These are phyloP conservation scores for Tolypocladium amazonense DNA, from an alignment of 2,329 filamentous ascomycete species.

Conservation along the genomic window DNA sequence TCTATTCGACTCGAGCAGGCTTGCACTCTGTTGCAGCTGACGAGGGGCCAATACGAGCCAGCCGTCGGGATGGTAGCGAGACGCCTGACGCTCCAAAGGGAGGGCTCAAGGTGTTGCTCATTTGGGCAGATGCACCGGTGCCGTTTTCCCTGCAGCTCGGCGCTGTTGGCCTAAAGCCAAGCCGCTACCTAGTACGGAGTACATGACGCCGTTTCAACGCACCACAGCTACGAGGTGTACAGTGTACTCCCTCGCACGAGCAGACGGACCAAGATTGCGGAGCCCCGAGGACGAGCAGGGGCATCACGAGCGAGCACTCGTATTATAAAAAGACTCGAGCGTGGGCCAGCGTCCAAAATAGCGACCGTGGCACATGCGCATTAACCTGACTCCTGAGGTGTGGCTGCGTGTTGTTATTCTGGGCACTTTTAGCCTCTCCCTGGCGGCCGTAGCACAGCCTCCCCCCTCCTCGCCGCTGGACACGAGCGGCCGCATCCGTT, in stretches of 20 bases:
- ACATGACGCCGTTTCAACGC: no score
- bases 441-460: neutral
- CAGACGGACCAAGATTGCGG: neutral
- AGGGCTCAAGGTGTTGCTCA: no score
- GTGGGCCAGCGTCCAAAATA: neutral
- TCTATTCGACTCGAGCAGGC: neutral
- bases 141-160: neutral
- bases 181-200: no score
- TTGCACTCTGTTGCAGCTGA: no score
- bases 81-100: neutral
- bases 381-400: neutral
- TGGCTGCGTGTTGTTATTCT: neutral
- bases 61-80: neutral
- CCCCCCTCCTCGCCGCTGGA: neutral
- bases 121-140: neutral
- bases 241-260: no score
- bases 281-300: neutral
- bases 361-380: neutral
- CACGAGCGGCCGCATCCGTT: slow-evolving; percentile 1
- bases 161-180: neutral
- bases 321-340: neutral
- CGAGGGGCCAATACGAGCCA: neutral
- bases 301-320: neutral
- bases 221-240: no score
- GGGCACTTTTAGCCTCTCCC: neutral